Evolutionary conservation across 2,329 filamentous ascomycete genomes (phyloP).

Genomic region (Tetracladium maxilliforme): DNA sequence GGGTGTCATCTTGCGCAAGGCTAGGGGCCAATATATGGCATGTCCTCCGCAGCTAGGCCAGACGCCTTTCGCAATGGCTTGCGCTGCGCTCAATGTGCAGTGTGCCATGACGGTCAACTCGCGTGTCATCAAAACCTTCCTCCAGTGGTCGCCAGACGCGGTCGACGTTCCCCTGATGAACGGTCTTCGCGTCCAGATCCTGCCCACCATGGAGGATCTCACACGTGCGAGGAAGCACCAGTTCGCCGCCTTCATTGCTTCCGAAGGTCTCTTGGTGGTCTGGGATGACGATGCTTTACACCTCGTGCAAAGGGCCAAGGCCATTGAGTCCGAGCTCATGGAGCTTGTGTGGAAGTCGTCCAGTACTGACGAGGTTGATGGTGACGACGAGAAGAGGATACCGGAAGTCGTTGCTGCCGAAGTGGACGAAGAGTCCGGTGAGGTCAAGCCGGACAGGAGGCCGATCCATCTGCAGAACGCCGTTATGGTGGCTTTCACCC

Average conservation of each 20-base stretch:
- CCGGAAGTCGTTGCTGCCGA: conserved; percentile 32
- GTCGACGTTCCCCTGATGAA: conserved; percentile 65
- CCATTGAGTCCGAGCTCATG: conserved; percentile 65
- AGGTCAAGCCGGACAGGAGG: conserved; percentile 47
- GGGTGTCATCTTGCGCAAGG: conserved; percentile 58
- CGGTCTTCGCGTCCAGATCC: conserved; percentile 61
- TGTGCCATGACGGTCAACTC: conserved; percentile 74
- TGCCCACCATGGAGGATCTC: conserved; percentile 58
- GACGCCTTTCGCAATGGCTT: conserved; percentile 49
- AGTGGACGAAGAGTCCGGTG: conserved; percentile 59
- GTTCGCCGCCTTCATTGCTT: conserved; percentile 65
- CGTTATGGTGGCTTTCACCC: conserved; percentile 49
- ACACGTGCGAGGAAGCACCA: conserved; percentile 61
- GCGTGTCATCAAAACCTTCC: conserved; percentile 62
- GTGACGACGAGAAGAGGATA: conserved; percentile 34
- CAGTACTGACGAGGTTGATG: conserved; percentile 34
- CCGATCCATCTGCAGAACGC: conserved; percentile 58
- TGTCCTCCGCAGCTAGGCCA: conserved; percentile 51
- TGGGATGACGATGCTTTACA: conserved; percentile 73
- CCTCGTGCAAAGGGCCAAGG: conserved; percentile 52
- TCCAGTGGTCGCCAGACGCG: conserved; percentile 58
- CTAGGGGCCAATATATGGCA: conserved; percentile 54
- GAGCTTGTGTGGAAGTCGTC: conserved; percentile 58
- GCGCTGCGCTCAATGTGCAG: conserved; percentile 56
- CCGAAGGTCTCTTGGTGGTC: conserved; percentile 56